Conservation (phyloP, 768 basidiomycete genomes). For the Leccinum pellstonianum region DNA sequence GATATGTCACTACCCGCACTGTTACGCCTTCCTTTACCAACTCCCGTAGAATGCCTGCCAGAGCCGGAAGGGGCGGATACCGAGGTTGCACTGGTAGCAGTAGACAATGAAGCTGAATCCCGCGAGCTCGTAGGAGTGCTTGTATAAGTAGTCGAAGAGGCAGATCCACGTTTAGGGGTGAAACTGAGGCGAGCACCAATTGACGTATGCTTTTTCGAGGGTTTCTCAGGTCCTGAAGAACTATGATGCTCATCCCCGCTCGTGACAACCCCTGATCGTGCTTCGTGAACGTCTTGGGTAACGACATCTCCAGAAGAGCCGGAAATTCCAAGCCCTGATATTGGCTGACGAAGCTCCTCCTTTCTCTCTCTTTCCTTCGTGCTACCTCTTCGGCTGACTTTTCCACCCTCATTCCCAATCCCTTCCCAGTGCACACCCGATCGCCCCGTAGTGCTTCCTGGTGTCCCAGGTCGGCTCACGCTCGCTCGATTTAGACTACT, state of each 20-base stretch:
- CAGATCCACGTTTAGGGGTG: slow-evolving; percentile 84
- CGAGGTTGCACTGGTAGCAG: slow-evolving; percentile 75
- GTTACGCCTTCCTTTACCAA: slow-evolving; percentile 65
- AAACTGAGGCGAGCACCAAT: slow-evolving; percentile 66
- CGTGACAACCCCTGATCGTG: slow-evolving; percentile 39
- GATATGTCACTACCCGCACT: slow-evolving; percentile 87
- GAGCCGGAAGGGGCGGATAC: slow-evolving; percentile 59
- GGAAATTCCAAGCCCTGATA: slow-evolving; percentile 36
- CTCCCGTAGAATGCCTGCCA: slow-evolving; percentile 64
- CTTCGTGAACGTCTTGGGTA: slow-evolving; percentile 42
- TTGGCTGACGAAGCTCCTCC: slow-evolving; percentile 28
- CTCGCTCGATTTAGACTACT: slow-evolving; percentile 66
- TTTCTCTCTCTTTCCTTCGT: slow-evolving; percentile 48
- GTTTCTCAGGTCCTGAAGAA: slow-evolving; percentile 55
- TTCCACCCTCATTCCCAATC: slow-evolving; percentile 40
- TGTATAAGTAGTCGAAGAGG: slow-evolving; percentile 84
- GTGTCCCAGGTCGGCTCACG: slow-evolving; percentile 73
- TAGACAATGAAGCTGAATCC: slow-evolving; percentile 82
- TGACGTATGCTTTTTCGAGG: slow-evolving; percentile 61
- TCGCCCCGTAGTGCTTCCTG: slow-evolving; percentile 53
- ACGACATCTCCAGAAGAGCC: slow-evolving; percentile 33
- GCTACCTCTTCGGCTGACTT: slow-evolving; percentile 37
- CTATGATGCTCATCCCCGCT: slow-evolving; percentile 60
- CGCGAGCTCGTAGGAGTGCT: slow-evolving; percentile 81
- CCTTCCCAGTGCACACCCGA: slow-evolving; percentile 74